Conservation (phyloP, 2,329 filamentous ascomycete genomes). For the Akanthomyces uredinophilus region DNA sequence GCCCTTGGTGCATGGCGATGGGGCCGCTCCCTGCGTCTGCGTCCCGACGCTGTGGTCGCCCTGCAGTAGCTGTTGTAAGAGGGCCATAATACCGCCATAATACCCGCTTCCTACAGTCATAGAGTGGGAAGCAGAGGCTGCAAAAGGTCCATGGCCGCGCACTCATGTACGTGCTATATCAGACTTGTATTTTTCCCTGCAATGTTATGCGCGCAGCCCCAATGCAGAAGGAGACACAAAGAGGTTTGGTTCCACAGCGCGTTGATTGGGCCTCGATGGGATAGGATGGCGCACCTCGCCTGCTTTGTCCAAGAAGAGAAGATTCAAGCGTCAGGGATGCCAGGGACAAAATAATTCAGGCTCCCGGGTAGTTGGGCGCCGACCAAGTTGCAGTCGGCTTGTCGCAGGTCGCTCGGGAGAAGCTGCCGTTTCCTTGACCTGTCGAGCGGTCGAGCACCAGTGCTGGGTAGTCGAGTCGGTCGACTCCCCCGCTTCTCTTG, state of each 20-base stretch:
- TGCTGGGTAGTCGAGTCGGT: no score
- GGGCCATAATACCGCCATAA: no score
- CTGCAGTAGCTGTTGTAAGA: neutral
- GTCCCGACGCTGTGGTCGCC: constrained; percentile 8
- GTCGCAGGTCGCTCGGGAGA: neutral
- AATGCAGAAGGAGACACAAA: neutral
- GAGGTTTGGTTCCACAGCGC: neutral
- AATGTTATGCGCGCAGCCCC: neutral
- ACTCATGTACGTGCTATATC: neutral
- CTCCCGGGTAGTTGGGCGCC: neutral
- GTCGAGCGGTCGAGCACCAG: neutral
- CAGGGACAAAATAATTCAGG: neutral
- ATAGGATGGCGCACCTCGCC: neutral
- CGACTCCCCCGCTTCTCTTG: neutral
- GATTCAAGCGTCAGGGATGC: neutral
- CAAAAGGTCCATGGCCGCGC: neutral
- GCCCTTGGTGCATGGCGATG: neutral
- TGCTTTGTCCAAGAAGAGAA: no score
- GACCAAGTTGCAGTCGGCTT: neutral
- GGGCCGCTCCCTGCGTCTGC: neutral
- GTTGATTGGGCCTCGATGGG: neutral
- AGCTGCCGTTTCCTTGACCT: neutral
- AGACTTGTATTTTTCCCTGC: neutral
- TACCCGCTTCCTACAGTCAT: no score
- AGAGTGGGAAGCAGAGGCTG: no score